Conservation (phyloP, 257 asterid genomes). For the Nicotiana tomentosiformis region DNA sequence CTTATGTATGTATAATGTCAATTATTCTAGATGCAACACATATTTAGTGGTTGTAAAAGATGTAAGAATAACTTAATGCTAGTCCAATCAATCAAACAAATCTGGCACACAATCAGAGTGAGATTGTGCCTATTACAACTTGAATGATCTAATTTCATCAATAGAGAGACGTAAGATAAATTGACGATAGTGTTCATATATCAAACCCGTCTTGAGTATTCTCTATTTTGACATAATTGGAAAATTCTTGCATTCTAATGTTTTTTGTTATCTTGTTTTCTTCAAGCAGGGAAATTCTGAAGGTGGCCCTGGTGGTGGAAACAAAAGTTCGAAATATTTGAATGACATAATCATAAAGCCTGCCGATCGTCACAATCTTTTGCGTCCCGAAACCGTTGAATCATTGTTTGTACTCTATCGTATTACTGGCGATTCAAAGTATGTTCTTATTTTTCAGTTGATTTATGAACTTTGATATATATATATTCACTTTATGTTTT, state of each 20-base stretch:
- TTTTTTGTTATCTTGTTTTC: conserved; percentile 12
- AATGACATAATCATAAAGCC: conserved; percentile 77
- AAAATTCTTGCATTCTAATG: not conserved
- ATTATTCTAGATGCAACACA: not conserved
- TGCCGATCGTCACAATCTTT: conserved; percentile 88
- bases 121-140: not conserved
- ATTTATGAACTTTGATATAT: not conserved
- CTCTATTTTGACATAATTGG: not conserved
- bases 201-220: not conserved
- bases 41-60: not conserved
- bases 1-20: not conserved
- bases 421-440: conserved; percentile 87
- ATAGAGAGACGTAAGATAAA: not conserved
- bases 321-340: conserved; percentile 56
- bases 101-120: conserved; percentile 2
- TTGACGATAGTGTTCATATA: not conserved
- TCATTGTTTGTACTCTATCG: conserved; percentile 81
- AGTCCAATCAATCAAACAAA: not conserved
- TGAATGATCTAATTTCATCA: not conserved
- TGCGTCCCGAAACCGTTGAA: conserved; percentile 99
- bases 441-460: conserved; percentile 20
- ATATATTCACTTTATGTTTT: not conserved
- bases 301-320: conserved; percentile 73
- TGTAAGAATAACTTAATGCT: not conserved
- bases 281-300: conserved; percentile 55